A percentile compares a stretch with the other conserved stretches of the same genome.
Conservation (phyloP, 202 grass and related monocot species). For the Elaeis oleifera region DNA sequence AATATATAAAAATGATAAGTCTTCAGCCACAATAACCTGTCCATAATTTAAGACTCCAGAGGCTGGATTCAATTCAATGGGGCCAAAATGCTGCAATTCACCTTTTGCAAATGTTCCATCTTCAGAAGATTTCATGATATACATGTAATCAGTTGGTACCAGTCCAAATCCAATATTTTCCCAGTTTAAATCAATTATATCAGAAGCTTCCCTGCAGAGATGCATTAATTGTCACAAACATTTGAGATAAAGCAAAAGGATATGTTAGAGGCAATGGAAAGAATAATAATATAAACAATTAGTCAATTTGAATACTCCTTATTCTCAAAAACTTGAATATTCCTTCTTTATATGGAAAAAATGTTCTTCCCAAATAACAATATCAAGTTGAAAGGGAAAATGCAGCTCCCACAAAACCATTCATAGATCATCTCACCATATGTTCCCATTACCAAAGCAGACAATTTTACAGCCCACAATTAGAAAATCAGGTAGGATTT, state of each 20-base stretch:
- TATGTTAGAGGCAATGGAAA: not conserved
- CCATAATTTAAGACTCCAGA: slow-evolving; percentile 88
- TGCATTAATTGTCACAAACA: slow-evolving; percentile 2
- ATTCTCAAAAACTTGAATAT: not conserved
- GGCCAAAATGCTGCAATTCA: slow-evolving; percentile 56
- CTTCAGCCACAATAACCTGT: slow-evolving; percentile 36
- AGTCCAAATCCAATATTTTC: slow-evolving; percentile 76
- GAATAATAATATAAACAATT: not conserved
- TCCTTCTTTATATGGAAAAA: no score
- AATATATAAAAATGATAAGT: no score
- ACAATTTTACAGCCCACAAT: no score
- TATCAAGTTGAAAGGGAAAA: no score
- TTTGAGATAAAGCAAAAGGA: slow-evolving; percentile 9
- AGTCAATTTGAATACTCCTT: not conserved
- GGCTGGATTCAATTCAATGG: slow-evolving; percentile 64
- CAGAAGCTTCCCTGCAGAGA: slow-evolving; percentile 42
- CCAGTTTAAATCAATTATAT: slow-evolving; percentile 71
- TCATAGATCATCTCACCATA: no score
- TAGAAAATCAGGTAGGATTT: no score
- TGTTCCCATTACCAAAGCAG: no score
- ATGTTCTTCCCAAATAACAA: no score
- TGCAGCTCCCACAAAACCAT: no score
- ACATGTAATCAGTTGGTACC: slow-evolving; percentile 71
- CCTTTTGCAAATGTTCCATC: slow-evolving; percentile 62
- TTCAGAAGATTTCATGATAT: slow-evolving; percentile 36